Evolutionary conservation across 345 rosid species (phyloP), one percentile per base, ranked within the genome.

Genomic region (Trapa bicornis): DNA sequence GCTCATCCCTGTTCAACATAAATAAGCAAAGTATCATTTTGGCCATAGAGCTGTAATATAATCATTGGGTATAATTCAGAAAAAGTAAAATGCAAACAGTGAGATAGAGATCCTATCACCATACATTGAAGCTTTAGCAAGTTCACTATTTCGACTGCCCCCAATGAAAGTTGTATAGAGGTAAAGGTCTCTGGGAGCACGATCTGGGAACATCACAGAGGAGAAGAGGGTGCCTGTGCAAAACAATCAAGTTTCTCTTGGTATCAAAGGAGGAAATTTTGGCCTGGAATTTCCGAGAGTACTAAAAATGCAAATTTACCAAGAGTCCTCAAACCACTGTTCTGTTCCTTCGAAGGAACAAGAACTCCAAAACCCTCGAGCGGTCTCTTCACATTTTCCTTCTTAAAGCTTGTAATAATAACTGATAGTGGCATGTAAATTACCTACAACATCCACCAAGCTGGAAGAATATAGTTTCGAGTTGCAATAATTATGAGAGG

Each of bases 281-380:
- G 5, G 56, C 33, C 4, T 33, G 37, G 33, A 0, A 10, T 57
- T 57, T 10, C 37, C 0, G 14, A 5, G 10, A 11, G 0, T 29
- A 10, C 8, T 2, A 45, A 45, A 32, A 58, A n/a, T 17, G 63
- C 63, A 58, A 8, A 58, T 58, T 64, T 85, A 93, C 97, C 97
- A 54, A 90, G 87, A 80, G 94, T 93, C 83, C 71, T 86, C 72
- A 93, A 76, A 62, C 98, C 98, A 77, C 85, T 84, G 47, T 83
- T 73, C 74, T 87, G 90, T 80, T 93, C 98, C 74, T 73, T 87
- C 15, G 98, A 84, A 50, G 97, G 97, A 77, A 93, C 75, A 67
- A 93, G 94, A 80, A 93, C 90, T 70, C 98, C 98, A 79, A 93
- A 93, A 61, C 98, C 97, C 85, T 86, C 88, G 10, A 89, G 89